A percentile compares a stretch with the other conserved stretches of the same genome.
Evolutionary conservation across 2,329 filamentous ascomycete species (phyloP).

Genomic region (Harringtonia aguacate): DNA sequence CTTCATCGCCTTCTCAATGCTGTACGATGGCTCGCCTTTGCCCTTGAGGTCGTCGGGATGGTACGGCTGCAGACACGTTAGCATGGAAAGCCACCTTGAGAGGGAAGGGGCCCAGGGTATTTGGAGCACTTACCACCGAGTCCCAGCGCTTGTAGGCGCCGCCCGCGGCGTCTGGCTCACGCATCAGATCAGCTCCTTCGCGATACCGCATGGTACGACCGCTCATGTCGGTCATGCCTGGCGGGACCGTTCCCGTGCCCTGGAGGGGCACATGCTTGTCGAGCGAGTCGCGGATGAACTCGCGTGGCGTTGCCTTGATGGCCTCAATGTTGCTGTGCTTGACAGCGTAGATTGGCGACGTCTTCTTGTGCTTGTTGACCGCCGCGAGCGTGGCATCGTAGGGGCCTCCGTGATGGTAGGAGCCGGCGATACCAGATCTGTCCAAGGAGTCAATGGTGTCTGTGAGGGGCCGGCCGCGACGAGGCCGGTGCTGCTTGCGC

Average conservation of each 20-base stretch:
- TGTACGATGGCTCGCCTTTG: conserved; percentile 68
- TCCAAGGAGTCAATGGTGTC: conserved; percentile 80
- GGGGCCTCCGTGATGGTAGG: conserved; percentile 84
- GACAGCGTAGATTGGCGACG: conserved; percentile 69
- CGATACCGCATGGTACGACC: conserved; percentile 68
- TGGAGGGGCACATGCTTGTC: conserved; percentile 67
- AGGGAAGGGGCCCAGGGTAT: too few species aligned
- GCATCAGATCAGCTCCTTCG: conserved; percentile 80
- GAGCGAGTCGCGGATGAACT: conserved; percentile 67
- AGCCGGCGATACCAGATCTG: conserved; percentile 41
- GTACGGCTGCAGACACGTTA: conserved; percentile 41
- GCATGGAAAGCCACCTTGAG: neutral
- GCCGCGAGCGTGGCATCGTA: conserved; percentile 74
- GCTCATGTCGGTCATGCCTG: conserved; percentile 55
- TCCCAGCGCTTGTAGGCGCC: conserved; percentile 72
- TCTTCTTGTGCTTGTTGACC: conserved; percentile 53
- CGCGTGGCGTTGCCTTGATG: conserved; percentile 66
- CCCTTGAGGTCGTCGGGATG: conserved; percentile 70
- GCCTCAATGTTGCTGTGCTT: conserved; percentile 63
- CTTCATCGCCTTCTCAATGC: conserved; percentile 57
- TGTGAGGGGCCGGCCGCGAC: conserved; percentile 53
- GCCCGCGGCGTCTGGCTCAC: conserved; percentile 54
- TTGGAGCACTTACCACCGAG: conserved; percentile 59
- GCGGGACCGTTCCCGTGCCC: conserved; percentile 66
- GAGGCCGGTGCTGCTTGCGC: conserved; percentile 17